These are phyloP conservation scores for Penicillium coffeae DNA, from an alignment of 495 filamentous ascomycete species.

Conservation along the genomic window DNA sequence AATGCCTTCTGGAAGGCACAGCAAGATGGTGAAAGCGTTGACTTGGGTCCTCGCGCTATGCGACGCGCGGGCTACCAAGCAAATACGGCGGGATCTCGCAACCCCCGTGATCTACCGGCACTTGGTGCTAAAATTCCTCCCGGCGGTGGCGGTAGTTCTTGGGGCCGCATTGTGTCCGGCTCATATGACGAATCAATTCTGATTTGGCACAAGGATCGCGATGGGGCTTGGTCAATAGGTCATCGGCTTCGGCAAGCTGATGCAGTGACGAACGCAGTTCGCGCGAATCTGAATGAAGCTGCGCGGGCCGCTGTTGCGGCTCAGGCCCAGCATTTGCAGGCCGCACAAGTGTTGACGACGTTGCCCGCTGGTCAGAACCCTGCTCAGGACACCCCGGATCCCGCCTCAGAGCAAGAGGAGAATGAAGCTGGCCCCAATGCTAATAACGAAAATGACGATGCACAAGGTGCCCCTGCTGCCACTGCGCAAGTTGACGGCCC, in stretches of 20 bases:
- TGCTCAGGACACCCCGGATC: background rate
- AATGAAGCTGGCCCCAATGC: background rate
- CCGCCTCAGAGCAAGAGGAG: background rate
- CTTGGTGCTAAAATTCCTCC: constrained; percentile 81
- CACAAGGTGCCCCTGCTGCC: background rate
- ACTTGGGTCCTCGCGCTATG: constrained; percentile 33
- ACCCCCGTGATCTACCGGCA: constrained; percentile 71
- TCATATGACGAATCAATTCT: constrained; percentile 95
- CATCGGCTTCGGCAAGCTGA: constrained; percentile 68
- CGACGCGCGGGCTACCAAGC: constrained; percentile 48
- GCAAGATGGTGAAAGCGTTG: constrained; percentile 51
- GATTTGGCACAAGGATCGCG: constrained; percentile 81
- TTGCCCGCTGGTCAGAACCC: constrained; percentile 8
- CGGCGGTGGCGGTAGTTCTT: constrained; percentile 79
- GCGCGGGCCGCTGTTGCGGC: constrained; percentile 18
- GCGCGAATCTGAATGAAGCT: constrained; percentile 17
- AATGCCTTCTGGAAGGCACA: constrained; percentile 66
- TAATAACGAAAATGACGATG: constrained; percentile 3
- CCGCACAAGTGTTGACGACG: constrained; percentile 15
- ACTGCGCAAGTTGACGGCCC: background rate
- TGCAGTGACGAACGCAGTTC: constrained; percentile 45
- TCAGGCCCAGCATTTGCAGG: constrained; percentile 26
- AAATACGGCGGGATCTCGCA: constrained; percentile 69
- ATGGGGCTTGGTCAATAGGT: constrained; percentile 74
- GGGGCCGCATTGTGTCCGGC: constrained; percentile 87